These are phyloP conservation scores for Oemleria cerasiformis DNA, from an alignment of 306 rosid genomes.

Conservation along the genomic window DNA sequence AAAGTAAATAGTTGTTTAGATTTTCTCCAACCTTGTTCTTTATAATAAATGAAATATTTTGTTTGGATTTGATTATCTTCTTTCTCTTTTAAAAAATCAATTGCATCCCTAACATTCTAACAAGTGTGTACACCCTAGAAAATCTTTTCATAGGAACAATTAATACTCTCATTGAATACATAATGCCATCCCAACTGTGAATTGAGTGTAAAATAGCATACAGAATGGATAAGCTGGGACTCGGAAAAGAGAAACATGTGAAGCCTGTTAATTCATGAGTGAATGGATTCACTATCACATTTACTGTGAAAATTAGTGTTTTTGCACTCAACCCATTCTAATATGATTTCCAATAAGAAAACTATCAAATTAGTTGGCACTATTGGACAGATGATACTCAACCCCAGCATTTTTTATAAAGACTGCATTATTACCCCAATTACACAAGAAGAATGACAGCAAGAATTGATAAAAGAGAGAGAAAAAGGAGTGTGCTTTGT, in stretches of 20 bases:
- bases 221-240: neutral
- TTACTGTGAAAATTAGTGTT: neutral
- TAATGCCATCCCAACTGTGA: neutral
- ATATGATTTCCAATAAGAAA: neutral
- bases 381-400: neutral
- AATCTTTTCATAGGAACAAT: neutral
- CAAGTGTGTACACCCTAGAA: neutral
- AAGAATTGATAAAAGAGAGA: neutral
- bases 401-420: neutral
- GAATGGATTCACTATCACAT: neutral
- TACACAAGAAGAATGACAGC: neutral
- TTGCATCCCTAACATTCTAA: neutral
- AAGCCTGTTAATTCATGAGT: neutral
- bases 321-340: neutral
- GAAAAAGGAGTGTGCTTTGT: neutral
- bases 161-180: neutral
- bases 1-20: neutral
- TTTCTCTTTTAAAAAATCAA: neutral
- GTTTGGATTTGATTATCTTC: neutral
- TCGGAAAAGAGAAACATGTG: neutral
- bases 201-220: neutral
- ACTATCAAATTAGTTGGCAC: neutral
- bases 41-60: neutral
- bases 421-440: neutral
- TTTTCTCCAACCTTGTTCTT: neutral